These are phyloP conservation scores for Kentomonas sorsogonicus DNA, from an alignment of 208 protist species.

Conservation along the genomic window DNA sequence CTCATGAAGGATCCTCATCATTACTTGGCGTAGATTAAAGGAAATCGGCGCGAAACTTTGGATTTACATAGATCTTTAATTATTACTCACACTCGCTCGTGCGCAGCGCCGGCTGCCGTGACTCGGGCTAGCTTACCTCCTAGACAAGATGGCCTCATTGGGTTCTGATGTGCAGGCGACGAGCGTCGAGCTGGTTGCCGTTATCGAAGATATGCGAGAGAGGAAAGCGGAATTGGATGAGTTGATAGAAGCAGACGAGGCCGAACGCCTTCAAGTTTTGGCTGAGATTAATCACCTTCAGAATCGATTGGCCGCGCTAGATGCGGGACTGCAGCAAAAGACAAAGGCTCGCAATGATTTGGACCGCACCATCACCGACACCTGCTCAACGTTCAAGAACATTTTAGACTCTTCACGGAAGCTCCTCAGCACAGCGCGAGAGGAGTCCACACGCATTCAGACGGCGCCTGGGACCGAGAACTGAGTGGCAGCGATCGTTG, in stretches of 20 bases:
- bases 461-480: conserved; percentile 18
- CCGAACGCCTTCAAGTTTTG: conserved; percentile 41
- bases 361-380: conserved; percentile 76
- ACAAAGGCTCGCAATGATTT: conserved; percentile 43
- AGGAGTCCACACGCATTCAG: conserved; percentile 61
- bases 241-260: conserved; percentile 72
- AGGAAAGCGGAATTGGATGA: conserved; percentile 52
- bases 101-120: neutral
- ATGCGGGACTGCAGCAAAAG: conserved; percentile 58
- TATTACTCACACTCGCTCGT: no score
- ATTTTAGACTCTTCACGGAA: conserved; percentile 86
- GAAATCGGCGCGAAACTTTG: no score
- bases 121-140: no score
- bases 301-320: conserved; percentile 30
- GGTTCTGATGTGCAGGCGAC: conserved; percentile 79
- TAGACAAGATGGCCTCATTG: conserved; percentile 58
- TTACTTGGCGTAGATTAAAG: no score
- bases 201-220: conserved; percentile 90
- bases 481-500: no score
- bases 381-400: conserved; percentile 74
- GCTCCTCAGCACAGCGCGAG: conserved; percentile 60
- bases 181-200: conserved; percentile 79
- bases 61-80: no score
- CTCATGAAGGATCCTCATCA: neutral
- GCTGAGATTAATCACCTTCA: conserved; percentile 54